A percentile compares a stretch with the other conserved stretches of the same genome.
phyloP scores from a whole-genome alignment of 495 filamentous ascomycete genomes.

The Aspergillus affinis region DNA sequence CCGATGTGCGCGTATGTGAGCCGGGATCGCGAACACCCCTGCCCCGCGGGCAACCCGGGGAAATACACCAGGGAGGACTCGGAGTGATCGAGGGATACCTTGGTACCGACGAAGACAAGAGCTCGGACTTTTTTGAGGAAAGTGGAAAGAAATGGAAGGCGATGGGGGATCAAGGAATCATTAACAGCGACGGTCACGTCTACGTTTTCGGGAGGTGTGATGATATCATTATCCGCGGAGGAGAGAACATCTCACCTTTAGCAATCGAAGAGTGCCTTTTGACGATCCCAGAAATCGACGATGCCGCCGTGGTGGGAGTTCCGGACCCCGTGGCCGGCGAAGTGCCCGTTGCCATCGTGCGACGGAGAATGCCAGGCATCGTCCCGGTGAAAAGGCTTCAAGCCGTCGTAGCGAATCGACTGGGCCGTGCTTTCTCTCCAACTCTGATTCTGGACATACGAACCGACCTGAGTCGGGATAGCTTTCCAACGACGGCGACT shows the following conservation, averaged over 20 bases:
- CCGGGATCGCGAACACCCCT: constrained; percentile 24
- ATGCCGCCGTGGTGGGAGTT: constrained; percentile 10
- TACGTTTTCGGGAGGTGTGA: constrained; percentile 65
- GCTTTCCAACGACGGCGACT: constrained; percentile 34
- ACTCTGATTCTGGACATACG: constrained; percentile 29
- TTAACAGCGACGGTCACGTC: constrained; percentile 39
- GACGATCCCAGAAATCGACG: constrained; percentile 4
- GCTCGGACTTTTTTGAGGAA: constrained; percentile 30
- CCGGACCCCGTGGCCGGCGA: constrained; percentile 16
- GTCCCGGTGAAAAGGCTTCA: constrained; percentile 19
- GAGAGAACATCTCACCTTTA: constrained; percentile 25
- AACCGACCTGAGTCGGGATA: constrained; percentile 26
- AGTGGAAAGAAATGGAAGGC: constrained; percentile 22
- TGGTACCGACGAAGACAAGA: constrained; percentile 13
- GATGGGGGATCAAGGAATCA: constrained; percentile 24
- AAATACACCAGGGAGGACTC: constrained; percentile 40
- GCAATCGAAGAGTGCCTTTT: constrained; percentile 19
- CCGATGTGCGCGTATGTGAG: constrained; percentile 34
- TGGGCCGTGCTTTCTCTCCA: constrained; percentile 33
- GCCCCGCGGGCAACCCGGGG: constrained; percentile 31
- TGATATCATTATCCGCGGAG: constrained; percentile 67
- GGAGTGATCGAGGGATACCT: constrained; percentile 34
- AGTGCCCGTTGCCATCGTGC: constrained; percentile 20
- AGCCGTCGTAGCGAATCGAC: constrained; percentile 19
- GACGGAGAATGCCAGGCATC: constrained; percentile 7